phyloP scores from a whole-genome alignment of 306 rosid genomes.

The Phaseolus lunatus region DNA sequence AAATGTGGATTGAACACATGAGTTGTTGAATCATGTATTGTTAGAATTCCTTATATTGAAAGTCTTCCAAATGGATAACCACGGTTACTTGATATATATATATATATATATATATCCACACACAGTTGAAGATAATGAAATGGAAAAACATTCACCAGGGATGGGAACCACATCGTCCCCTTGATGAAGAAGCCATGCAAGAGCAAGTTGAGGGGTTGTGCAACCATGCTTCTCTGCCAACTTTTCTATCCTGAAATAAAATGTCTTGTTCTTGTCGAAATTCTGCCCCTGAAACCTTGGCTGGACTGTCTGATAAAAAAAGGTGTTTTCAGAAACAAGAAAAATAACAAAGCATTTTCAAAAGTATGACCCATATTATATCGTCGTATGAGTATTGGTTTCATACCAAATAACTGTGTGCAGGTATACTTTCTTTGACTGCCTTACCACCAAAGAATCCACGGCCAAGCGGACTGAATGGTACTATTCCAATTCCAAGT shows the following conservation, averaged over 20 bases:
- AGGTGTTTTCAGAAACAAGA: conserved; percentile 6
- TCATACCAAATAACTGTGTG: conserved; percentile 45
- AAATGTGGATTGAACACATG: too few relatives aligned
- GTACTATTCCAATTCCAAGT: conserved; percentile 19
- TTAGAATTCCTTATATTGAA: too few relatives aligned
- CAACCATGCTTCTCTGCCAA: conserved; percentile 59
- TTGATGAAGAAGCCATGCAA: conserved; percentile 66
- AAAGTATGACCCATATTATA: background rate
- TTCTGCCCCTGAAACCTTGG: conserved; percentile 62
- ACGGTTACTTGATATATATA: too few relatives aligned
- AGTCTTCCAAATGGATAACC: too few relatives aligned
- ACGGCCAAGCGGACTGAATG: conserved; percentile 10
- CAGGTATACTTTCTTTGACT: conserved; percentile 41
- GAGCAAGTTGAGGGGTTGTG: conserved; percentile 60
- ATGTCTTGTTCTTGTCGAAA: conserved; percentile 56
- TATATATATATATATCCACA: too few relatives aligned
- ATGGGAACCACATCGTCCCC: conserved; percentile 64
- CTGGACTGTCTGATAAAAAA: conserved; percentile 39
- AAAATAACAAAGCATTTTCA: background rate
- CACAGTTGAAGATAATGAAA: too few relatives aligned
- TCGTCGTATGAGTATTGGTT: background rate
- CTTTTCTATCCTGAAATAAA: conserved; percentile 45
- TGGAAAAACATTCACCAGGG: conserved; percentile 50
- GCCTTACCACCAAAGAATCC: conserved; percentile 12
- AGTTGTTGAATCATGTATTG: too few relatives aligned